phyloP scores from a whole-genome alignment of 2,329 filamentous ascomycete species.

The Cryphonectria parasitica region DNA sequence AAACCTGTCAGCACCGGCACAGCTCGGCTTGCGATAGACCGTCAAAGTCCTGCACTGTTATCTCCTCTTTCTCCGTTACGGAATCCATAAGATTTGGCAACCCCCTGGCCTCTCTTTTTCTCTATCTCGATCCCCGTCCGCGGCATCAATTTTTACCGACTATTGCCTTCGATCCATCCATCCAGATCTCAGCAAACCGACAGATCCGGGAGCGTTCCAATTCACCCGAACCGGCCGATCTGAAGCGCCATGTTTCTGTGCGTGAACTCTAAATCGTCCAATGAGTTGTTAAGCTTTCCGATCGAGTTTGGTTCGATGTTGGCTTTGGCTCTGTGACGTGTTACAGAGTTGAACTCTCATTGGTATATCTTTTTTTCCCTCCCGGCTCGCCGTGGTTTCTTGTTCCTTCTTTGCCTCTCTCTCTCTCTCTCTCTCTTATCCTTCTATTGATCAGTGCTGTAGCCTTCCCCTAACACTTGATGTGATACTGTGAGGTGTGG shows the following conservation, averaged over 20 bases:
- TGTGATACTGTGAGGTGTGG: too few species aligned
- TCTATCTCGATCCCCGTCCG: too few species aligned
- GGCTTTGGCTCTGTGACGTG: neutral
- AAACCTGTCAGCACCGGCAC: too few species aligned
- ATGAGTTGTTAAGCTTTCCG: neutral
- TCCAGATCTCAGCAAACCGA: neutral
- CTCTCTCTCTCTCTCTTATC: too few species aligned
- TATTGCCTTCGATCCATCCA: neutral
- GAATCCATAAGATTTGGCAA: too few species aligned
- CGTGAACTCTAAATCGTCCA: neutral
- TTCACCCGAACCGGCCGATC: neutral
- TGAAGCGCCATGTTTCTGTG: neutral
- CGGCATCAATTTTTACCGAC: neutral
- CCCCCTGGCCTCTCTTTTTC: too few species aligned
- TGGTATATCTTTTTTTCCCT: neutral
- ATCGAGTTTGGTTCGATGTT: neutral
- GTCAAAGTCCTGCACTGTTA: too few species aligned
- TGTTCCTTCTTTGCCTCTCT: neutral
- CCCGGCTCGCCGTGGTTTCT: neutral
- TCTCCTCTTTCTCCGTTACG: too few species aligned
- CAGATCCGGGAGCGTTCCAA: too few species aligned
- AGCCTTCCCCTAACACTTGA: neutral
- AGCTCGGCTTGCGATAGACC: too few species aligned
- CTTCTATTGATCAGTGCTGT: neutral
- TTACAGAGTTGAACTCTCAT: conserved; percentile 3